Percentiles rank a stretch among this genome's conserved stretches.
phyloP scores from a whole-genome alignment of 345 rosid genomes.

The Xanthoceras sorbifolium region DNA sequence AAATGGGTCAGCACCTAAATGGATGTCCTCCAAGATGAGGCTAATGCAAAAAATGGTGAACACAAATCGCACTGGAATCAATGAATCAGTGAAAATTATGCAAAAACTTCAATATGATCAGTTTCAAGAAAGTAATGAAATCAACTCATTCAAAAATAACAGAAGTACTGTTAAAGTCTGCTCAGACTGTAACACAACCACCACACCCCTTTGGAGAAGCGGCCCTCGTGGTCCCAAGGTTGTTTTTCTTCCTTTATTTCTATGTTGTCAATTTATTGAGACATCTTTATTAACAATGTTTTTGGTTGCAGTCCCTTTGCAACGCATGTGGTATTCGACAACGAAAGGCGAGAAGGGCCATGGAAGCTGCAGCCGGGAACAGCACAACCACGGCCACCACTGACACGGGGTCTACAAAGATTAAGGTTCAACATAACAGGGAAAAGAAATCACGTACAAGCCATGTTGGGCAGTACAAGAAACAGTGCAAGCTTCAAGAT shows the following conservation, averaged over 20 bases:
- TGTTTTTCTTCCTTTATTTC: neutral
- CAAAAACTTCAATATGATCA: conserved; percentile 27
- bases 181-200: conserved; percentile 59
- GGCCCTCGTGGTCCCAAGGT: conserved; percentile 78
- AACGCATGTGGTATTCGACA: conserved; percentile 91
- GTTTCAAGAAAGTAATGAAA: conserved; percentile 3
- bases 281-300: neutral
- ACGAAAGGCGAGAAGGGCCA: conserved; percentile 83
- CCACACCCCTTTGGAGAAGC: conserved; percentile 77
- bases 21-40: conserved; percentile 56
- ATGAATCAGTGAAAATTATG: conserved; percentile 3
- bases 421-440: conserved; percentile 40
- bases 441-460: conserved; percentile 43
- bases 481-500: conserved; percentile 30
- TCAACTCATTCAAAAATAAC: conserved; percentile 9
- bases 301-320: conserved; percentile 74
- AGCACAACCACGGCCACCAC: conserved; percentile 24
- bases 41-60: conserved; percentile 40
- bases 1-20: conserved; percentile 21
- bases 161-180: conserved; percentile 40
- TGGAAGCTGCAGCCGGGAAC: conserved; percentile 55
- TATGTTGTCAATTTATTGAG: neutral
- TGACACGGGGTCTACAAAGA: conserved; percentile 19
- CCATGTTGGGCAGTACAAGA: conserved; percentile 34
- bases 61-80: conserved; percentile 12